Percentiles rank a stretch among this genome's conserved stretches.
These are phyloP conservation scores for Tulasnella sp. DNA, from an alignment of 768 basidiomycete genomes.

Conservation along the genomic window DNA sequence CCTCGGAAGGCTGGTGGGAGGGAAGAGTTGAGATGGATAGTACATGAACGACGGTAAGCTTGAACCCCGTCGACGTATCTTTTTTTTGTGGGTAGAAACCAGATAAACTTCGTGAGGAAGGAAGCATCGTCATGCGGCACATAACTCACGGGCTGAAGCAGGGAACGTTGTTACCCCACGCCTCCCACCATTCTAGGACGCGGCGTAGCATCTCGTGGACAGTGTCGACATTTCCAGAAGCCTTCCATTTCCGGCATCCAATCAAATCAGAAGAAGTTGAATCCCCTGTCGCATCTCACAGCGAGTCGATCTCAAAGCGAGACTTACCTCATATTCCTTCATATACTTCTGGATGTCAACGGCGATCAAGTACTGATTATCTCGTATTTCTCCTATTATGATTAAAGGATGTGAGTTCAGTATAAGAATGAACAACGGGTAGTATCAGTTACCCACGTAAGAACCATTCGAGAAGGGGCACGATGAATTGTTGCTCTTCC, in stretches of 20 bases:
- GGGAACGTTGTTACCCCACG: conserved; percentile 55
- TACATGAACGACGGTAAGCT: conserved; percentile 7
- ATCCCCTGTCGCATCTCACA: too few relatives aligned
- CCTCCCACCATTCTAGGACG: conserved; percentile 58
- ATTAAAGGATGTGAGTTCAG: neutral
- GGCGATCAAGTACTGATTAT: conserved; percentile 46
- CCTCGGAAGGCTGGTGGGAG: conserved; percentile 16
- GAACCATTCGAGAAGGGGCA: conserved; percentile 50
- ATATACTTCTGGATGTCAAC: conserved; percentile 50
- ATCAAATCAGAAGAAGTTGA: neutral
- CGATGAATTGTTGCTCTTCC: neutral
- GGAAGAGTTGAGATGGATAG: conserved; percentile 10
- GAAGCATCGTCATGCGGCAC: neutral
- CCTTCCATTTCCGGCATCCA: conserved; percentile 26
- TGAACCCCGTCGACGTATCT: conserved; percentile 14
- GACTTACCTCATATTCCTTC: conserved; percentile 47
- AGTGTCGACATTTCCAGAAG: conserved; percentile 35
- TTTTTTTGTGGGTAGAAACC: too few relatives aligned
- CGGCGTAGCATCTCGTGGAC: conserved; percentile 47
- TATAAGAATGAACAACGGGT: too few relatives aligned
- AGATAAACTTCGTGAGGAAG: neutral
- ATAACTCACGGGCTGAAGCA: conserved; percentile 35
- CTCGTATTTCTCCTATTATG: conserved; percentile 48
- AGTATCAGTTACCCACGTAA: conserved; percentile 38
- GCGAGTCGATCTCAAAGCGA: too few relatives aligned